Evolutionary conservation across 2,329 filamentous ascomycete species (phyloP).

Genomic region (Dactylellina cionopaga): DNA sequence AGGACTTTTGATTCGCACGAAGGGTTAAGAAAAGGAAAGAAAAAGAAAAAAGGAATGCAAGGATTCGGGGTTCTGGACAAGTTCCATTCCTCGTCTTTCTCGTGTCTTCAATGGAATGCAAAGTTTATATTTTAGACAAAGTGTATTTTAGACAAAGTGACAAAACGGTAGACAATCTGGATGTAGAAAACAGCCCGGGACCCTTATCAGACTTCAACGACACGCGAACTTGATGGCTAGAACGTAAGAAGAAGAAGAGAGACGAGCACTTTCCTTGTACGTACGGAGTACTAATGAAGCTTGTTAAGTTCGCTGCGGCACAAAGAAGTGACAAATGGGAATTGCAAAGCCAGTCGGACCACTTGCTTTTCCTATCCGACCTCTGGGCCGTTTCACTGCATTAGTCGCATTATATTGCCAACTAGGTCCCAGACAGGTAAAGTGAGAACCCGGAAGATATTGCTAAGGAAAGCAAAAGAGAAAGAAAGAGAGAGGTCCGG

Average conservation of each 20-base stretch:
- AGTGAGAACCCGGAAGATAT: neutral
- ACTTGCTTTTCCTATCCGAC: too few relatives aligned
- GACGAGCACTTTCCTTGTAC: neutral
- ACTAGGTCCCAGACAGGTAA: neutral
- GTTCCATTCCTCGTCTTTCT: neutral
- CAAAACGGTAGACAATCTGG: too few relatives aligned
- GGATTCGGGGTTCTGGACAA: neutral
- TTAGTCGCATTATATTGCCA: slow-evolving; percentile 14
- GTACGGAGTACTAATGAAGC: slow-evolving; percentile 21
- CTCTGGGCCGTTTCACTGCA: neutral
- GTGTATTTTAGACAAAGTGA: too few relatives aligned
- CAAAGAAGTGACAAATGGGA: too few relatives aligned
- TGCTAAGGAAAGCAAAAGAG: neutral
- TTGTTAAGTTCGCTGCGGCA: too few relatives aligned
- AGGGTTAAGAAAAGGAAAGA: neutral
- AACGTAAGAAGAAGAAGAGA: neutral
- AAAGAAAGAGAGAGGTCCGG: neutral
- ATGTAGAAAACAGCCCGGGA: too few relatives aligned
- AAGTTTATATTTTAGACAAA: too few relatives aligned
- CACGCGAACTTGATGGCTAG: too few relatives aligned
- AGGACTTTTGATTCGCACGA: slow-evolving; percentile 34
- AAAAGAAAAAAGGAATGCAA: neutral
- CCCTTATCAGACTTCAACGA: too few relatives aligned
- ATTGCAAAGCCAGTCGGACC: too few relatives aligned
- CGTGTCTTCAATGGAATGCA: neutral